Percentiles rank a stretch among this genome's conserved stretches.
Evolutionary conservation across 176 grass and related monocot species (phyloP).

Genomic region (Bromus sterilis): DNA sequence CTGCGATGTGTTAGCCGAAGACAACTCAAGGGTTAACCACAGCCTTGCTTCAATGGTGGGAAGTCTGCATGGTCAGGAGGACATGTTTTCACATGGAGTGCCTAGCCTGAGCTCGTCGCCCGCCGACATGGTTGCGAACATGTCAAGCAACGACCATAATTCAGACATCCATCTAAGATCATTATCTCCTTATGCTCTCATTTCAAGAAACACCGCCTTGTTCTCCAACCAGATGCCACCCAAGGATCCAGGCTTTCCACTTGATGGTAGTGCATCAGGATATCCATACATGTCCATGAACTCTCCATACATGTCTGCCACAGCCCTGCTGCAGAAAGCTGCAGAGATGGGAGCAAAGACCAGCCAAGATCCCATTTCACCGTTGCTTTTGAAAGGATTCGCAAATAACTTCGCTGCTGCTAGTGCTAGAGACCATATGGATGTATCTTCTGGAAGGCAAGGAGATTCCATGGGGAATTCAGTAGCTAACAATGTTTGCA

Average conservation of each 20-base stretch:
- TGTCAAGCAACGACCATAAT: slow-evolving; percentile 32
- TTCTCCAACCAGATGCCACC: slow-evolving; percentile 37
- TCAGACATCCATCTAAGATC: slow-evolving; percentile 37
- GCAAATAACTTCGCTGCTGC: slow-evolving; percentile 26
- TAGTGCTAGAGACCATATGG: slow-evolving; percentile 39
- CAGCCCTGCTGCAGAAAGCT: slow-evolving; percentile 66
- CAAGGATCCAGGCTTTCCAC: slow-evolving; percentile 30
- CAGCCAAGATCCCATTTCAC: slow-evolving; percentile 60
- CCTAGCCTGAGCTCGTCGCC: slow-evolving; percentile 29
- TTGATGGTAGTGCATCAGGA: slow-evolving; percentile 32
- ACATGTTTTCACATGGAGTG: slow-evolving; percentile 34
- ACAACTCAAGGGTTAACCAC: slow-evolving; percentile 39
- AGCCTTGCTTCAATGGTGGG: slow-evolving; percentile 15
- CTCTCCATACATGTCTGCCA: slow-evolving; percentile 58
- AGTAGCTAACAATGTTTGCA: slow-evolving; percentile 23
- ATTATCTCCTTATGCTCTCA: slow-evolving; percentile 45
- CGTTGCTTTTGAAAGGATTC: slow-evolving; percentile 49
- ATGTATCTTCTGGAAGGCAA: slow-evolving; percentile 33
- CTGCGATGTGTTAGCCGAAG: slow-evolving; percentile 53
- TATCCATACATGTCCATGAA: slow-evolving; percentile 45
- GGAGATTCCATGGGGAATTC: slow-evolving; percentile 35
- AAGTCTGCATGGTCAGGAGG: slow-evolving; percentile 50
- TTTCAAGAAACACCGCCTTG: slow-evolving; percentile 36
- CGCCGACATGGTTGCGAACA: slow-evolving; percentile 36
- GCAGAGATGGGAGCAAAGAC: slow-evolving; percentile 53